Conservation (phyloP, 1,284 basidiomycete genomes). For the Apiotrichum porosum region DNA sequence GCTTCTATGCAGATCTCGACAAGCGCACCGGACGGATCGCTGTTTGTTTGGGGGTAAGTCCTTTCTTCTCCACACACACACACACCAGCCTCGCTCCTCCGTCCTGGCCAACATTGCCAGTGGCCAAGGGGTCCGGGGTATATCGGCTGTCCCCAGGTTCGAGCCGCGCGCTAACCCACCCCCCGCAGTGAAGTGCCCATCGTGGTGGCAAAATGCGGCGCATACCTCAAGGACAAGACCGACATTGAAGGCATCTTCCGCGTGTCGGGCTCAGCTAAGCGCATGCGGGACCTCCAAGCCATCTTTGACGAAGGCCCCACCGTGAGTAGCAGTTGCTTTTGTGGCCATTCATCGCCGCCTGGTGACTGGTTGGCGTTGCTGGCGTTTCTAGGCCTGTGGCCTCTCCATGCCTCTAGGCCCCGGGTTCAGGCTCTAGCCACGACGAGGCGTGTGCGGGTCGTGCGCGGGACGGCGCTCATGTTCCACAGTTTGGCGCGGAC, state of each 20-base stretch:
- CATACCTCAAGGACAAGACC: slow-evolving; percentile 86
- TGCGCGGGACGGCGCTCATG: neutral
- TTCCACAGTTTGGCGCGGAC: slow-evolving; percentile 76
- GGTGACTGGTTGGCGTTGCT: too few relatives aligned
- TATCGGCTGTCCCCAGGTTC: too few relatives aligned
- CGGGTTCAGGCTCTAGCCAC: neutral
- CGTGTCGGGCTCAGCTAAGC: slow-evolving; percentile 84
- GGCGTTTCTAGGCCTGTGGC: too few relatives aligned
- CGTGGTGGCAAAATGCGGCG: slow-evolving; percentile 92
- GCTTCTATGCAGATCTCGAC: slow-evolving; percentile 93
- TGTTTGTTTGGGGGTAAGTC: slow-evolving; percentile 69
- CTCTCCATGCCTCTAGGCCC: too few relatives aligned
- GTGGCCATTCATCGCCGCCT: too few relatives aligned
- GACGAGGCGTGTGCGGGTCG: neutral
- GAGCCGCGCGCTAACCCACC: too few relatives aligned
- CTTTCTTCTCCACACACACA: too few relatives aligned
- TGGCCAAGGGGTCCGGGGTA: too few relatives aligned
- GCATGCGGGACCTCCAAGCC: slow-evolving; percentile 91
- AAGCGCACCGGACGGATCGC: slow-evolving; percentile 71
- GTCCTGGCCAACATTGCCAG: too few relatives aligned
- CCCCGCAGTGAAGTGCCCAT: slow-evolving; percentile 77
- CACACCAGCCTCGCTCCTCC: too few relatives aligned
- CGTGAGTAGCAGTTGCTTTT: slow-evolving; percentile 56
- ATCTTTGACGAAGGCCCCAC: slow-evolving; percentile 82
- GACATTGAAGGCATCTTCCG: slow-evolving; percentile 95